Evolutionary conservation across 2,329 filamentous ascomycete species (phyloP).

Genomic region (Botrytis fabae): DNA sequence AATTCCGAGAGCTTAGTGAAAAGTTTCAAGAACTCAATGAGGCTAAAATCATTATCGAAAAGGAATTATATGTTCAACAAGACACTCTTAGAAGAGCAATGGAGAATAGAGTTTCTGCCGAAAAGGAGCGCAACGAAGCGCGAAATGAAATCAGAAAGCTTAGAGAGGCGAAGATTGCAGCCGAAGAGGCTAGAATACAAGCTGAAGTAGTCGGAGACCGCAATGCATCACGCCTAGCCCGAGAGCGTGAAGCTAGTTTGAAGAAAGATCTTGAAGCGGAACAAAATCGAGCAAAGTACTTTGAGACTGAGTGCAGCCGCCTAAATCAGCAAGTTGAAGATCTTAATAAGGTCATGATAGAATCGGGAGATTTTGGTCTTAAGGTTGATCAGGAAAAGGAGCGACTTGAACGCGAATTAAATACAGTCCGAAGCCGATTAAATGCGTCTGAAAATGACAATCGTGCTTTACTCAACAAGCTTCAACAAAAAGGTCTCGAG

Average conservation of each 20-base stretch:
- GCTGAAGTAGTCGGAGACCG: slow-evolving; percentile 80
- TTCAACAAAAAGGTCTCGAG: slow-evolving; percentile 95
- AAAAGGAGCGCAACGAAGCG: slow-evolving; percentile 86
- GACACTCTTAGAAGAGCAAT: slow-evolving; percentile 84
- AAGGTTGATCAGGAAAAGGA: slow-evolving; percentile 95
- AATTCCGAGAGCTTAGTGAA: slow-evolving; percentile 76
- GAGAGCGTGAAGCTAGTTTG: slow-evolving; percentile 76
- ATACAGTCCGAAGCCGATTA: slow-evolving; percentile 85
- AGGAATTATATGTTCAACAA: slow-evolving; percentile 94
- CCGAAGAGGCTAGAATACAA: slow-evolving; percentile 81
- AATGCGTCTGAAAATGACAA: slow-evolving; percentile 96
- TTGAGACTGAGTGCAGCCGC: slow-evolving; percentile 75
- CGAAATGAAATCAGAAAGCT: slow-evolving; percentile 81
- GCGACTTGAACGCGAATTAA: slow-evolving; percentile 84
- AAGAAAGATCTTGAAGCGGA: slow-evolving; percentile 79
- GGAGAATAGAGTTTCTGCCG: slow-evolving; percentile 75
- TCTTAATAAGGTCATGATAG: slow-evolving; percentile 81
- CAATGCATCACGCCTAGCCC: slow-evolving; percentile 72
- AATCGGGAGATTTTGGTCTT: slow-evolving; percentile 84
- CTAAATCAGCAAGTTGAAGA: slow-evolving; percentile 80
- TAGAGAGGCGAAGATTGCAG: slow-evolving; percentile 77
- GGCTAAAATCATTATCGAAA: slow-evolving; percentile 95
- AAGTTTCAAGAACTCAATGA: slow-evolving; percentile 88
- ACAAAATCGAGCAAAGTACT: slow-evolving; percentile 71
- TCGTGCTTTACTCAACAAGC: slow-evolving; percentile 88